A percentile compares a stretch with the other conserved stretches of the same genome.
Evolutionary conservation across 257 asterid species (phyloP).

Genomic region (Solanum tacnaense): DNA sequence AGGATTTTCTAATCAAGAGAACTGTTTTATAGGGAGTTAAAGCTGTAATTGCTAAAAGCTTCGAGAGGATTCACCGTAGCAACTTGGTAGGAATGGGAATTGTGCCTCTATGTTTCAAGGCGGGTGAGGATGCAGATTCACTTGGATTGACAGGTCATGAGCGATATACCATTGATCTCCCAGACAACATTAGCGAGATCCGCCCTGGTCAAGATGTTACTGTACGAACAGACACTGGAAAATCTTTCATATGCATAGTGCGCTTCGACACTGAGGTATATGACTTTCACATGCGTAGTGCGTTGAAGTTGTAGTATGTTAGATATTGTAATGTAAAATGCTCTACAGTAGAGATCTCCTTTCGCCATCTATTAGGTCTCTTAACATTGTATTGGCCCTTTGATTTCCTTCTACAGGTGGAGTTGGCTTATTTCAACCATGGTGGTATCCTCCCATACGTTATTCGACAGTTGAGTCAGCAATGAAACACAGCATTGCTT

Average conservation of each 20-base stretch:
- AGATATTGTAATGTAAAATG: not conserved
- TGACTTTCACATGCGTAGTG: not conserved
- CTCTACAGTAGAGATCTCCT: not conserved
- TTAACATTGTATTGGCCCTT: not conserved
- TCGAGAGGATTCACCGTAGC: constrained; percentile 11
- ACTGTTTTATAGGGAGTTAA: constrained; percentile 1
- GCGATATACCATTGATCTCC: constrained; percentile 59
- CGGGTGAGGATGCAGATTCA: constrained; percentile 44
- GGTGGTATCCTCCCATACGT: constrained; percentile 67
- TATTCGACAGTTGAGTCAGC: constrained; percentile 42
- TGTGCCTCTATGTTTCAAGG: constrained; percentile 11
- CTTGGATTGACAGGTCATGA: constrained; percentile 65
- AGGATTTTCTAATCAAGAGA: not conserved
- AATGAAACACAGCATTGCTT: constrained; percentile 2
- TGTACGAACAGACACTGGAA: constrained; percentile 43
- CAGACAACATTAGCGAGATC: constrained; percentile 40
- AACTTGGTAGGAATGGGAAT: constrained; percentile 17
- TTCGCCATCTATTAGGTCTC: not conserved
- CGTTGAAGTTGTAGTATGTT: not conserved
- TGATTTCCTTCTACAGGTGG: constrained; percentile 28
- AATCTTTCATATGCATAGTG: constrained; percentile 58
- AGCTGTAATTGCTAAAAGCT: constrained; percentile 14
- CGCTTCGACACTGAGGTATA: constrained; percentile 76
- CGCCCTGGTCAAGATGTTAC: constrained; percentile 66
- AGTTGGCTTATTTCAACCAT: constrained; percentile 61